A percentile compares a stretch with the other conserved stretches of the same genome.
These are phyloP conservation scores for Dryadomyces quercus-mongolicae DNA, from an alignment of 2,329 filamentous ascomycete species.

Conservation along the genomic window DNA sequence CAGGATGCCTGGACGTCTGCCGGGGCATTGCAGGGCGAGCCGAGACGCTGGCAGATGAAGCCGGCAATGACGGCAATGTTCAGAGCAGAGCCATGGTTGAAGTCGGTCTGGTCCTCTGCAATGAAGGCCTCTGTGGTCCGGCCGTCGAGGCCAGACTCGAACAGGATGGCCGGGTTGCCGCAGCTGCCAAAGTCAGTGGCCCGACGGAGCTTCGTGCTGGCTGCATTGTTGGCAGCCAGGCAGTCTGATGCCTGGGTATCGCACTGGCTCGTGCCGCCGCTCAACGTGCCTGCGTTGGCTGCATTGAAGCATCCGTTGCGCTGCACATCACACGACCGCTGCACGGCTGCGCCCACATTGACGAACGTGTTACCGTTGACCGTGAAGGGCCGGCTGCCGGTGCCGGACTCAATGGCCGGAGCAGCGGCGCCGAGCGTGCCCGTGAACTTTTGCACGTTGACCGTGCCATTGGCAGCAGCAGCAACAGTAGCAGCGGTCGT, in stretches of 20 bases:
- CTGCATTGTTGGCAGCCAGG: slow-evolving; percentile 6
- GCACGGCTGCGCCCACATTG: slow-evolving; percentile 25
- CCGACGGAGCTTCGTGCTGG: slow-evolving; percentile 8
- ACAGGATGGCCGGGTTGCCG: slow-evolving; percentile 27
- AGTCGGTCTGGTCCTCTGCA: slow-evolving; percentile 20
- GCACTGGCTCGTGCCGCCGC: slow-evolving; percentile 23
- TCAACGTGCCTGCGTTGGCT: slow-evolving; percentile 22
- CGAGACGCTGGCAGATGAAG: slow-evolving; percentile 34
- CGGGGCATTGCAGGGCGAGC: slow-evolving; percentile 20
- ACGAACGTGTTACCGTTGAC: slow-evolving; percentile 27
- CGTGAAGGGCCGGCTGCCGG: slow-evolving; percentile 20
- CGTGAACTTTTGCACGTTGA: slow-evolving; percentile 26
- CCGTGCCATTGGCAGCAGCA: neutral
- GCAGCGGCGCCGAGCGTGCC: slow-evolving; percentile 27
- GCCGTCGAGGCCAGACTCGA: slow-evolving; percentile 30
- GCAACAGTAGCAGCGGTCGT: neutral
- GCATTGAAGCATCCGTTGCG: slow-evolving; percentile 30
- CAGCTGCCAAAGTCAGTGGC: slow-evolving; percentile 27
- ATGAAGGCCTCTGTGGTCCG: slow-evolving; percentile 29
- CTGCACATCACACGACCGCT: slow-evolving; percentile 31
- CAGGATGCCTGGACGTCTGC: slow-evolving; percentile 8
- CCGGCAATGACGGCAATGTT: slow-evolving; percentile 33
- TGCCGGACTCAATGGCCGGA: slow-evolving; percentile 21
- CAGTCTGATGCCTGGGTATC: slow-evolving; percentile 23
- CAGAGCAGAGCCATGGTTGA: slow-evolving; percentile 32